Conservation (phyloP, 352 stramenopile species). For the Pythium biforme region DNA sequence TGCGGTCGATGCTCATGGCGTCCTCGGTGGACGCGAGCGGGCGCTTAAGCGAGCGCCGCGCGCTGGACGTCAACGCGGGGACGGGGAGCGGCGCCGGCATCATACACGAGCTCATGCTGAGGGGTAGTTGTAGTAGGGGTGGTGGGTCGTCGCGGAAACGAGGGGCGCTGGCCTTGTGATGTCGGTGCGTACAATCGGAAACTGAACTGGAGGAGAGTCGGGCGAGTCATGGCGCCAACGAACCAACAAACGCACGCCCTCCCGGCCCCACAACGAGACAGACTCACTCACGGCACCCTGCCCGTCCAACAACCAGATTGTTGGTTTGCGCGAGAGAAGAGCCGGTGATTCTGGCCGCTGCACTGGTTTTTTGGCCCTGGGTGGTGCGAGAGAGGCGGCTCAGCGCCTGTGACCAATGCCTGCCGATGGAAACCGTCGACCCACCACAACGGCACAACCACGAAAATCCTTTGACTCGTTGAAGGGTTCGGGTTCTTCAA, state of each 20-base stretch:
- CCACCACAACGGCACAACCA: constrained; percentile 13
- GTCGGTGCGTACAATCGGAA: constrained; percentile 11
- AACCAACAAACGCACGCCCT: constrained; percentile 9
- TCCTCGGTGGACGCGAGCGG: constrained; percentile 47
- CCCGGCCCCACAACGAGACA: constrained; percentile 18
- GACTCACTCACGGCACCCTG: neutral
- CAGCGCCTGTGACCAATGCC: constrained; percentile 2
- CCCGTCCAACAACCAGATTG: constrained; percentile 19
- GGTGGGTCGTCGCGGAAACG: neutral
- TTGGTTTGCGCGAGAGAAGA: constrained; percentile 22
- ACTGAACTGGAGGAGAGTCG: neutral
- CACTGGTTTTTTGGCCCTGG: constrained; percentile 12
- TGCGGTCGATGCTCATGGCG: constrained; percentile 44
- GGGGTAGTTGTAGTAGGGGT: neutral
- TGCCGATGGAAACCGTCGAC: neutral
- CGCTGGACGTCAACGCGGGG: constrained; percentile 20
- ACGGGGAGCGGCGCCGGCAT: constrained; percentile 40
- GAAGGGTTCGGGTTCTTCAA: constrained; percentile 15
- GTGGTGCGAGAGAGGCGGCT: neutral
- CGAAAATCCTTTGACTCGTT: constrained; percentile 17
- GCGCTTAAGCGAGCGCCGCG: constrained; percentile 52
- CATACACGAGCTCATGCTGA: constrained; percentile 60
- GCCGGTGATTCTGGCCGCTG: constrained; percentile 5
- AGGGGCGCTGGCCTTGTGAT: neutral
- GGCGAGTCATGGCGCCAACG: constrained; percentile 11